Conservation (phyloP, 2,329 filamentous ascomycete genomes). For the Westerdykella aurantiaca region DNA sequence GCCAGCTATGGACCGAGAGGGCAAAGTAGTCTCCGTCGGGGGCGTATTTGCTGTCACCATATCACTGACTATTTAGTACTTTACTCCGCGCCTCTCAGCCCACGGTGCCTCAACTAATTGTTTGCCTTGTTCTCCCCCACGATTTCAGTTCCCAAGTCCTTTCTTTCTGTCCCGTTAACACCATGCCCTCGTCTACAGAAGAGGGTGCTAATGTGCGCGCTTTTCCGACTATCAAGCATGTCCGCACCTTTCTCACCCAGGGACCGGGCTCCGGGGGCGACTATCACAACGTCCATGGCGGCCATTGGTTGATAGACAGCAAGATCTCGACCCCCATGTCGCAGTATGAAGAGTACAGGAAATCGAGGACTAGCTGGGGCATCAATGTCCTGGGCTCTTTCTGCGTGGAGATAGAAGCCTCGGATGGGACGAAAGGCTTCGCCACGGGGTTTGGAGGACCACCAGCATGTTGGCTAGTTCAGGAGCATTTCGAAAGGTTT, state of each 20-base stretch:
- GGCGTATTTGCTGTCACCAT: too few relatives aligned
- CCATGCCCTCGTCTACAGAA: conserved; percentile 23
- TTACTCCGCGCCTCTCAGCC: conserved; percentile 4
- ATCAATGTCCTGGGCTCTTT: conserved; percentile 95
- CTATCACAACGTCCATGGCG: conserved; percentile 83
- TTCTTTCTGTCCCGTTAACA: conserved; percentile 5
- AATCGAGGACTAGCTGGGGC: conserved; percentile 85
- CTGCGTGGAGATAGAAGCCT: conserved; percentile 81
- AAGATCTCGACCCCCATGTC: conserved; percentile 92
- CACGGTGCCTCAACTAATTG: conserved; percentile 6
- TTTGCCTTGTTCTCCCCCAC: conserved; percentile 12
- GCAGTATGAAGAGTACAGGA: conserved; percentile 79
- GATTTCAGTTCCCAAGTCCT: conserved; percentile 2
- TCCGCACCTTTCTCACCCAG: conserved; percentile 67
- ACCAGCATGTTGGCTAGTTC: conserved; percentile 87
- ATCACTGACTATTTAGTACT: too few relatives aligned
- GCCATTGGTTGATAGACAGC: conserved; percentile 78
- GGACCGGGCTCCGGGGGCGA: conserved; percentile 63
- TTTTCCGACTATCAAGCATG: conserved; percentile 71
- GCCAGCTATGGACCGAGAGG: too few relatives aligned
- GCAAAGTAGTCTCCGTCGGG: too few relatives aligned
- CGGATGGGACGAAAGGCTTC: conserved; percentile 87
- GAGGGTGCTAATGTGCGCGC: conserved; percentile 35
- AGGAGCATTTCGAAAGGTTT: conserved; percentile 91
- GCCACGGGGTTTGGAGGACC: conserved; percentile 92